Conservation (phyloP, 1,284 basidiomycete species). For the Nidula niveotomentosa region DNA sequence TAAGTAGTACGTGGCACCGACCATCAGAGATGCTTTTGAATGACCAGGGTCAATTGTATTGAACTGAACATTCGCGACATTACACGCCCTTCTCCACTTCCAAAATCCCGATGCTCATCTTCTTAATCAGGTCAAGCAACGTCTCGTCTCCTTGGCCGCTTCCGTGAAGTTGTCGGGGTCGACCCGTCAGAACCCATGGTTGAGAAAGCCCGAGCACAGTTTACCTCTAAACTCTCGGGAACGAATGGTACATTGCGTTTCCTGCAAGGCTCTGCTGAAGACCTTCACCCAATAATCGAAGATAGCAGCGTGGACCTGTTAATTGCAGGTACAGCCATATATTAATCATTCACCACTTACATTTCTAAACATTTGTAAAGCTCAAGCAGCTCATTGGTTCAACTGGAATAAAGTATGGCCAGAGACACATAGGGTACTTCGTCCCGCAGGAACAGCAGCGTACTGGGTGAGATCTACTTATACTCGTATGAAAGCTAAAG, state of each 20-base stretch:
- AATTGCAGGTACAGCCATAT: constrained; percentile 55
- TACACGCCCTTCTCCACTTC: too few relatives aligned
- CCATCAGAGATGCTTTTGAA: too few relatives aligned
- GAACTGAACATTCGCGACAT: too few relatives aligned
- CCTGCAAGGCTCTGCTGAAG: constrained; percentile 55
- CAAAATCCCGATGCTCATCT: neutral
- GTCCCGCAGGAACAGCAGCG: constrained; percentile 69
- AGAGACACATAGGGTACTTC: constrained; percentile 63
- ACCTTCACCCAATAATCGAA: constrained; percentile 40
- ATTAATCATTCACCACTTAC: neutral
- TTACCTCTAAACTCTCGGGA: constrained; percentile 13
- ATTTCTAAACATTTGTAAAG: constrained; percentile 28
- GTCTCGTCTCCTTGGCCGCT: constrained; percentile 50
- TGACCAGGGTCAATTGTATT: too few relatives aligned
- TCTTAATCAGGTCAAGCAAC: constrained; percentile 62
- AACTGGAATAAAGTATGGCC: constrained; percentile 74
- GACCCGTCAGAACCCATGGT: constrained; percentile 82
- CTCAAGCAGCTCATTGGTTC: constrained; percentile 90
- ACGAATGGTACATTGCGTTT: constrained; percentile 34
- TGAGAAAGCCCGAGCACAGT: constrained; percentile 49
- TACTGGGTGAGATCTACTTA: constrained; percentile 59
- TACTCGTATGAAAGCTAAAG: neutral
- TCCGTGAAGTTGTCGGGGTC: constrained; percentile 64
- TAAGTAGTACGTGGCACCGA: constrained; percentile 19
- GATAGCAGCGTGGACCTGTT: constrained; percentile 72